Evolutionary conservation across 2,329 filamentous ascomycete species (phyloP).

Genomic region (Microdochium bolleyi): DNA sequence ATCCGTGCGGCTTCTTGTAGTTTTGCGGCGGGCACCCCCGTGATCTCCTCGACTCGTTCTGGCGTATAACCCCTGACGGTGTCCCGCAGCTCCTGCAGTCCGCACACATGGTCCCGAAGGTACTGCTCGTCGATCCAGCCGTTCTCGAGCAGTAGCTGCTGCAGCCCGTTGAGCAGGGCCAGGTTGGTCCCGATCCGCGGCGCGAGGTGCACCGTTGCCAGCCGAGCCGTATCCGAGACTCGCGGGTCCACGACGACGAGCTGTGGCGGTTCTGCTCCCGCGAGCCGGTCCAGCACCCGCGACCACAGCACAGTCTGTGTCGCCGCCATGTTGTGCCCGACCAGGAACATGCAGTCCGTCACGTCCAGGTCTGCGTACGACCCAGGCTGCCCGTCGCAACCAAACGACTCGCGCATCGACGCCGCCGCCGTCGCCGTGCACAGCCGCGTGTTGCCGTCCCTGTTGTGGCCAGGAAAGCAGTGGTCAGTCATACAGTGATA

Average conservation of each 20-base stretch:
- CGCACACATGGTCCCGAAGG: slow-evolving; percentile 18
- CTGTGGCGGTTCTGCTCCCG: slow-evolving; percentile 23
- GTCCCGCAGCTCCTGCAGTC: slow-evolving; percentile 15
- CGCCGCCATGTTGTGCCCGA: slow-evolving; percentile 25
- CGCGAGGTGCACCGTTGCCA: slow-evolving; percentile 23
- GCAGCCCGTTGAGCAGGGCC: slow-evolving; percentile 26
- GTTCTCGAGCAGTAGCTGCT: slow-evolving; percentile 25
- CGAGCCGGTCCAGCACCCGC: slow-evolving; percentile 22
- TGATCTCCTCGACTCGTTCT: slow-evolving; percentile 21
- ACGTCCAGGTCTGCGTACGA: slow-evolving; percentile 26
- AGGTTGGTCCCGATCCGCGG: slow-evolving; percentile 26
- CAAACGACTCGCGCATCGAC: slow-evolving; percentile 28
- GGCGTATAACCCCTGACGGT: slow-evolving; percentile 22
- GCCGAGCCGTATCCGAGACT: slow-evolving; percentile 20
- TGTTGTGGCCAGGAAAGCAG: too few relatives aligned
- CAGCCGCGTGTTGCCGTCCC: slow-evolving; percentile 29
- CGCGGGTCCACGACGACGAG: slow-evolving; percentile 26
- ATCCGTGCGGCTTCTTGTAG: slow-evolving; percentile 22
- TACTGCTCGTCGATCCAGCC: slow-evolving; percentile 23
- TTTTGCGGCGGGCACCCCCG: slow-evolving; percentile 19
- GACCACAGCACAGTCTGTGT: slow-evolving; percentile 29
- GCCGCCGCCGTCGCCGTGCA: slow-evolving; percentile 28
- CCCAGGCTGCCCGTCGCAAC: slow-evolving; percentile 26
- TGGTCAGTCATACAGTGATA: too few relatives aligned
- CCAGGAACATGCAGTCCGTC: slow-evolving; percentile 26